Conservation (phyloP, 2,329 filamentous ascomycete species). For the Bipolaris oryzae region DNA sequence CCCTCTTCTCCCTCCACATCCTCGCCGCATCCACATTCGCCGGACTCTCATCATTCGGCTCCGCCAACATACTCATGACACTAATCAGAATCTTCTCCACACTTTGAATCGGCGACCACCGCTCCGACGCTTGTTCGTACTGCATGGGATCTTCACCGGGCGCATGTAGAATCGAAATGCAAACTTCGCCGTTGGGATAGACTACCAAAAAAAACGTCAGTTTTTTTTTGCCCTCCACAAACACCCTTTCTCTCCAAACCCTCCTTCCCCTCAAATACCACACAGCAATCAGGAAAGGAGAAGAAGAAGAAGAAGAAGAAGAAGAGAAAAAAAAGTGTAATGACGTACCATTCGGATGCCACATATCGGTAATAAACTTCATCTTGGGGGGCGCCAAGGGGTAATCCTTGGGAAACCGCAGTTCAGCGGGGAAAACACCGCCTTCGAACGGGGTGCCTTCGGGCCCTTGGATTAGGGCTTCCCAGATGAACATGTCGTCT, state of each 20-base stretch:
- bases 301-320: too few species aligned
- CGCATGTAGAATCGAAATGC: slow-evolving; percentile 95
- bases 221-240: too few species aligned
- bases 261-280: too few species aligned
- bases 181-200: slow-evolving; percentile 84
- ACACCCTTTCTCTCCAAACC: too few species aligned
- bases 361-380: slow-evolving; percentile 83
- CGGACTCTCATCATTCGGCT: slow-evolving; percentile 93
- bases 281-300: too few species aligned
- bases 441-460: slow-evolving; percentile 96
- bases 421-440: slow-evolving; percentile 85
- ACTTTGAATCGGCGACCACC: slow-evolving; percentile 93
- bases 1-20: slow-evolving; percentile 79
- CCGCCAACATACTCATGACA: slow-evolving; percentile 89
- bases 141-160: slow-evolving; percentile 93
- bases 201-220: slow-evolving; percentile 55
- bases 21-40: slow-evolving; percentile 94
- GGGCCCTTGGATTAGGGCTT: slow-evolving; percentile 92
- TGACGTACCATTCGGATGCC: slow-evolving; percentile 80
- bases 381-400: slow-evolving; percentile 87
- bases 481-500: slow-evolving; percentile 95
- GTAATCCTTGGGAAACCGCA: slow-evolving; percentile 84
- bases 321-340: too few species aligned
- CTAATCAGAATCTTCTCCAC: slow-evolving; percentile 92
- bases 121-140: slow-evolving; percentile 87